Evolutionary conservation across 805 yeast species (phyloP), one percentile per base, ranked within the genome.

Genomic region (Pichia nanzhaoensis): DNA sequence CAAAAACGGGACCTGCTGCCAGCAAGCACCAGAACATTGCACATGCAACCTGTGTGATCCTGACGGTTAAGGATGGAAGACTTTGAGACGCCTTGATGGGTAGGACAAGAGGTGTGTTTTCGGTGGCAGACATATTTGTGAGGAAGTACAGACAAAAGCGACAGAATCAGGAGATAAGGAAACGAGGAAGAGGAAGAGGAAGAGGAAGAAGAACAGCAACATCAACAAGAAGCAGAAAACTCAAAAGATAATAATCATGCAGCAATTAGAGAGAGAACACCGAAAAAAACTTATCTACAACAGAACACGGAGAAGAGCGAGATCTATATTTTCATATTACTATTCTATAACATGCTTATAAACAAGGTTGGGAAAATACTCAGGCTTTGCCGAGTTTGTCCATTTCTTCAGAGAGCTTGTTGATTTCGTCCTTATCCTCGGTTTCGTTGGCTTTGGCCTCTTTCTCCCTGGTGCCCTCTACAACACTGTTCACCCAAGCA

Each of bases 1-100:
- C 98, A 70, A 90, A 90, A 13, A 90, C 81, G 1, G 95, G 88
- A 5, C 97, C 98, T 0, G 96, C 96, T 0, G 96, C 88, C 33
- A 87, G 69, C 13, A 90, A 66, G 66, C 97, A 91, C 96, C 96
- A 90, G 0, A 71, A 45, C 16, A 87, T 75, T 24, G 96, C 90
- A 64, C 95, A 85, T 2, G 58, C 39, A 10, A 85, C 74, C 60
- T 88, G 95, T 2, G 71, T 46, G 9, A 71, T 42, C 50, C 79
- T 63, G 10, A 51, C 46, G 10, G 48, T 47, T 16, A 59, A 42
- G 1, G 67, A 40, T 1, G 66, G 66, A 4, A 60, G 49, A 2
- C 22, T 5, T 31, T 31, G 37, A 1, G 48, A 34, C 4, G 47
- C 39, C 3, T 41, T 24, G 7, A 30, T 24, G 3, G 53, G 41